These are phyloP conservation scores for Raphanus hybrid DNA, from an alignment of 441 rosid genomes.

Conservation along the genomic window DNA sequence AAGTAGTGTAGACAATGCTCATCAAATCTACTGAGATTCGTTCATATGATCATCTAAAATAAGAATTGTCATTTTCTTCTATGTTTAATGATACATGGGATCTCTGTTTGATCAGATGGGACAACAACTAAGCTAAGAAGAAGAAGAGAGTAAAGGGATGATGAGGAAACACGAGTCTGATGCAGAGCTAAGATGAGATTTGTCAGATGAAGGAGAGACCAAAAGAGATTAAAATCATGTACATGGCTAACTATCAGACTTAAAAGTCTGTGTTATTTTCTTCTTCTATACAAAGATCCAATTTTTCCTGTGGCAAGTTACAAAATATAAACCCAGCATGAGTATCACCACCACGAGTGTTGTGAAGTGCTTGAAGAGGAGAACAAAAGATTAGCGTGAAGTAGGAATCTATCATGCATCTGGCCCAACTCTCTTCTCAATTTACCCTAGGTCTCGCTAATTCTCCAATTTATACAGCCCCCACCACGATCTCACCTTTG, in stretches of 20 bases:
- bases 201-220: constrained; percentile 45
- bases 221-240: constrained; percentile 55
- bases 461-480: neutral
- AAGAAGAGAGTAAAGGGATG: constrained; percentile 41
- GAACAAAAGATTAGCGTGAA: neutral
- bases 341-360: neutral
- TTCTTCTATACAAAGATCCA: neutral
- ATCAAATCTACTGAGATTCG: constrained; percentile 52
- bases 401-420: neutral
- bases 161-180: constrained; percentile 71
- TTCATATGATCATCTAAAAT: neutral
- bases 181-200: constrained; percentile 49
- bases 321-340: neutral
- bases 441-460: neutral
- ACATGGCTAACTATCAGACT: constrained; percentile 45
- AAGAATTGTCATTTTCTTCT: neutral
- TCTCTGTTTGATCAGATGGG: constrained; percentile 39
- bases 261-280: constrained; percentile 30
- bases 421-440: neutral
- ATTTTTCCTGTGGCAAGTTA: neutral
- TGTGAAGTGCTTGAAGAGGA: neutral
- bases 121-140: constrained; percentile 33
- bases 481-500: neutral
- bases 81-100: constrained; percentile 7
- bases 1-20: constrained; percentile 73